Evolutionary conservation across 2,329 filamentous ascomycete species (phyloP), one percentile per base, ranked within the genome.

Genomic region (Fusarium sp.): DNA sequence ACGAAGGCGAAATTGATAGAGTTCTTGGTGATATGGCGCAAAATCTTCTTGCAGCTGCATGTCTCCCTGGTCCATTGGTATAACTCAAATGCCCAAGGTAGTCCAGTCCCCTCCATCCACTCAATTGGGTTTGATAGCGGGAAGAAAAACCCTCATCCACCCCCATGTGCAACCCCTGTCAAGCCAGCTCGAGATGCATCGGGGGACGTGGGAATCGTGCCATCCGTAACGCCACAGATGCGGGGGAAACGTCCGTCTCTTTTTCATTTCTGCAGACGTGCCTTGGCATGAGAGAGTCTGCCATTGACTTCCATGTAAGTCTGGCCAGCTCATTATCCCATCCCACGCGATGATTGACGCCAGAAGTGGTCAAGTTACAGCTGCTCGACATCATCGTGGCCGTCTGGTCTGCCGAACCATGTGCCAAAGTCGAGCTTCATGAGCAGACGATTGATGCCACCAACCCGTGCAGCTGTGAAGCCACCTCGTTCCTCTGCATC

Each of bases 341-440:
- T 36, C 26, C 30, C 24, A 63, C 14, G 42, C 36, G 30, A 65
- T 50, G 14, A 59, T 60, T 22, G 53, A 66, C 26, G 42, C 60
- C 47, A 63, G 69, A 74, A 63, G 45, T 55, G 53, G 28, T 50
- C 55, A 61, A 61, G 47, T 48, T 65, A 64, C 45, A 62, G 50
- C 28, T 69, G 64, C n/a, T 68, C 60, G 47, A 48, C 44, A 55
- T 66, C 65, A 10, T 74, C 57, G 56, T 74, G 73, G n/a, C 77
- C 77, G 51, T 77, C 77, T 59, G 75, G 67, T 39, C 81, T 79
- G 10, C 81, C 84, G 72, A 89, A 87, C 89, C 88, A 90, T 61
- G 83, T 87, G 26, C 89, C 89, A 81, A 90, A 90, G 79, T 98
- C 95, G 77, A 98, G 84, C 85, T 98, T 98, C 94, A 98, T 97